Evolutionary conservation across 2,329 filamentous ascomycete genomes (phyloP), one percentile per base, ranked within the genome.

Genomic region (Arthrinium phaeospermum): DNA sequence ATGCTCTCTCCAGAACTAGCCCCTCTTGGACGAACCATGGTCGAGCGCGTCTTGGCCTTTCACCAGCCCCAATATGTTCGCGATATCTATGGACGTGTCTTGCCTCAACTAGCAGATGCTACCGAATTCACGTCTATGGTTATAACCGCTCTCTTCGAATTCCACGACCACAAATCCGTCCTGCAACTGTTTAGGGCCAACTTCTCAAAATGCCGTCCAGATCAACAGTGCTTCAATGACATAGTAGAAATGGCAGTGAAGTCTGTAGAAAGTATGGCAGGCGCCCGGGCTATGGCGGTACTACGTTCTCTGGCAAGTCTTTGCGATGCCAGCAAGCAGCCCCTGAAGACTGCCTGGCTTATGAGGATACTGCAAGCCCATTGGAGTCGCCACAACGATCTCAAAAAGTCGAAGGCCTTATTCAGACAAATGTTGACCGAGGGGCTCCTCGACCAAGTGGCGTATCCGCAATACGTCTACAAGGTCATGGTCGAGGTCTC

Each of bases 401-500:
- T 82, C 4, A 49, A 72, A 6, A 73, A 75, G 69, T 73, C 76
- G 1, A 73, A 76, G 51, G 72, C 70, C 2, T 72, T 85, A 0
- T 79, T 84, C 57, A 57, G 78, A 0, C 73, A 80, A n/a, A 67
- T 76, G 3, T 74, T 78, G 14, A 74, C 74, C 19, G 53, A 75
- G 34, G 76, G 75, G 1, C n/a, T 80, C 5, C 71, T 80, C 53
- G 72, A 76, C 14, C 75, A 70, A 69, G 46, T 78, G 13, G 10
- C 27, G 12, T 76, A 81, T 53, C 77, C 80, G 3, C 73, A 83
- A 49, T 78, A 75, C 12, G 71, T 81, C 10, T 84, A 83, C 72
- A 80, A 82, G 30, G 75, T 81, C 53, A 83, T 86, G 81, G 75
- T 85, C 6, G 82, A 86, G 71, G 77, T 85, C 41, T 78, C 83